Evolutionary conservation across 2,329 filamentous ascomycete genomes (phyloP).

Genomic region (Fonsecaea erecta): DNA sequence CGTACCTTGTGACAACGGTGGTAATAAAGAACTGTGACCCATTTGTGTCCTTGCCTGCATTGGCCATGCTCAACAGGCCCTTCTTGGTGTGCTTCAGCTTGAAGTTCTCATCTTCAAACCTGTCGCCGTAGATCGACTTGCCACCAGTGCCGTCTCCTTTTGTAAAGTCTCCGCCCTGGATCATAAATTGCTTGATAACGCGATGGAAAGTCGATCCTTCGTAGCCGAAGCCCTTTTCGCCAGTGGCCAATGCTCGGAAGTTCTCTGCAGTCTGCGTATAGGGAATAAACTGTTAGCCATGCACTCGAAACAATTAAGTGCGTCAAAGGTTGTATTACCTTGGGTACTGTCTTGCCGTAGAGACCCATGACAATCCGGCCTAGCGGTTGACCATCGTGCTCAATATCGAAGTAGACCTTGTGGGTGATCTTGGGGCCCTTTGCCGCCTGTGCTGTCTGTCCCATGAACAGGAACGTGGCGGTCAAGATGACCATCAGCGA

Average conservation of each 20-base stretch:
- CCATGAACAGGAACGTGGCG: constrained; percentile 74
- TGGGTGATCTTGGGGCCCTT: constrained; percentile 95
- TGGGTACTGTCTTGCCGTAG: constrained; percentile 70
- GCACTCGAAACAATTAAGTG: not conserved
- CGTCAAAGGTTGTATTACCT: constrained; percentile 49
- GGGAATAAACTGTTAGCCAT: not conserved
- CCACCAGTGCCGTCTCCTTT: constrained; percentile 68
- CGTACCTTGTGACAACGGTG: constrained; percentile 60
- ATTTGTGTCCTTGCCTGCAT: constrained; percentile 53
- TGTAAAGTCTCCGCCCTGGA: constrained; percentile 72
- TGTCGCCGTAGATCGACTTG: constrained; percentile 69
- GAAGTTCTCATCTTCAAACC: constrained; percentile 73
- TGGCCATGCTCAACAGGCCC: constrained; percentile 69
- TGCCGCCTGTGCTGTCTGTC: constrained; percentile 72
- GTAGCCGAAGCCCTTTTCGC: constrained; percentile 70
- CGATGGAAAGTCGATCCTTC: constrained; percentile 71
- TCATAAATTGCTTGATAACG: constrained; percentile 73
- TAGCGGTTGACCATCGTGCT: constrained; percentile 65
- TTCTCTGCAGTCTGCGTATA: constrained; percentile 63
- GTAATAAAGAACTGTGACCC: constrained; percentile 72
- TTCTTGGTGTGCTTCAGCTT: constrained; percentile 71
- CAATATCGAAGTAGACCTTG: constrained; percentile 73
- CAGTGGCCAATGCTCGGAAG: constrained; percentile 67
- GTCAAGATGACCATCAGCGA: constrained; percentile 77
- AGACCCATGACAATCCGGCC: constrained; percentile 67